Percentiles rank a stretch among this genome's conserved stretches.
These are phyloP conservation scores for Tinospora cordifolia DNA, from an alignment of 164 flowering plant species.

Conservation along the genomic window DNA sequence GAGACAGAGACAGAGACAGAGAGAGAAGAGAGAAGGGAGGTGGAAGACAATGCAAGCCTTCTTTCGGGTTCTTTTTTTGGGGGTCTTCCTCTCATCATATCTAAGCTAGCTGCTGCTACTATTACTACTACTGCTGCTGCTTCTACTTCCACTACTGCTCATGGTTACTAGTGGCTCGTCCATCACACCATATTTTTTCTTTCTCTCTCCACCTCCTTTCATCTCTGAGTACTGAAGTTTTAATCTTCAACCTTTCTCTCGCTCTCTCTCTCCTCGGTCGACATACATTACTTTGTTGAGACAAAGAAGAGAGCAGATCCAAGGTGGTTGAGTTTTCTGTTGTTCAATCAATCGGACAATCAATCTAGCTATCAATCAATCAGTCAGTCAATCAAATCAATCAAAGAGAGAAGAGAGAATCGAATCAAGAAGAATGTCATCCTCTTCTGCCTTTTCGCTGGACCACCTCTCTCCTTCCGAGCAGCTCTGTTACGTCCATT, in stretches of 20 bases:
- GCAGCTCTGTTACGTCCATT: constrained; percentile 92
- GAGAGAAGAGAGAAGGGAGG: background rate
- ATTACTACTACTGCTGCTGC: no score
- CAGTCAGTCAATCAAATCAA: constrained; percentile 19
- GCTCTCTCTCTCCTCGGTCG: constrained; percentile 11
- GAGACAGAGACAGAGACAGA: no score
- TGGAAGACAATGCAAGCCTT: background rate
- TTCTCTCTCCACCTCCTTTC: constrained; percentile 13
- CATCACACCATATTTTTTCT: constrained; percentile 1
- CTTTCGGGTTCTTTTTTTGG: constrained; percentile 4
- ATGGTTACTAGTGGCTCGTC: constrained; percentile 2
- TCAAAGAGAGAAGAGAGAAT: constrained; percentile 23
- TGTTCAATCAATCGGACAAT: constrained; percentile 24
- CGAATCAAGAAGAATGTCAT: constrained; percentile 48
- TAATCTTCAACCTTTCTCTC: background rate
- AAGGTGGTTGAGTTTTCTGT: constrained; percentile 26
- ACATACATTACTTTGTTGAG: constrained; percentile 8
- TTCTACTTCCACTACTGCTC: constrained; percentile 4
- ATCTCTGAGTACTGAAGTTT: background rate
- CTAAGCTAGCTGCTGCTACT: no score
- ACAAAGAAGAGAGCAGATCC: constrained; percentile 23
- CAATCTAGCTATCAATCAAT: constrained; percentile 5
- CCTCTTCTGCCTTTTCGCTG: constrained; percentile 61
- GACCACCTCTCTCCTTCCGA: constrained; percentile 80
- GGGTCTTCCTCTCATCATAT: background rate